Percentiles rank a stretch among this genome's conserved stretches.
Conservation (phyloP, 441 rosid species). For the Bruguiera hainesii region DNA sequence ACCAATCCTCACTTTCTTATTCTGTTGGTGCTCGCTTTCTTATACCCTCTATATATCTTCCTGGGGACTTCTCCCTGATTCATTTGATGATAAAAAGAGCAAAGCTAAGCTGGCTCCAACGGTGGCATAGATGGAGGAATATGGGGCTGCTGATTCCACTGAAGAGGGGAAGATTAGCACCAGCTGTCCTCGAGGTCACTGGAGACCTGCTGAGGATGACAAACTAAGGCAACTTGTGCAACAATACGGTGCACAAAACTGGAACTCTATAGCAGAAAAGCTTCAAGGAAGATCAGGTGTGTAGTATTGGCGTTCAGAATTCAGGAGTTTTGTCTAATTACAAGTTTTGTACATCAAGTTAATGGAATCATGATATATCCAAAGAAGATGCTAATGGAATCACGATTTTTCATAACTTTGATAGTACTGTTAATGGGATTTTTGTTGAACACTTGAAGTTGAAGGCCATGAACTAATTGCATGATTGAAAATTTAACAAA, state of each 20-base stretch:
- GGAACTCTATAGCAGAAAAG: conserved; percentile 91
- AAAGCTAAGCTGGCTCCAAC: not conserved
- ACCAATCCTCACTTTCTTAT: conserved; percentile 46
- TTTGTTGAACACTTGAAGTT: too few relatives aligned
- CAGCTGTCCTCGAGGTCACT: conserved; percentile 75
- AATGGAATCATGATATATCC: not conserved
- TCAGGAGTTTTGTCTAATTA: not conserved
- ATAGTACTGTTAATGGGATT: too few relatives aligned
- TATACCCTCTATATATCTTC: conserved; percentile 37
- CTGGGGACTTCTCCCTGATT: conserved; percentile 26
- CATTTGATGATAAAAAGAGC: conserved; percentile 23
- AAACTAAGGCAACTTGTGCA: conserved; percentile 80
- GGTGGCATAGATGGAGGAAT: conserved; percentile 36
- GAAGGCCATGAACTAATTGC: too few relatives aligned
- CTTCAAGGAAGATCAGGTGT: conserved; percentile 91
- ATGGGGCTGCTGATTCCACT: conserved; percentile 28
- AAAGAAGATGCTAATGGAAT: not conserved
- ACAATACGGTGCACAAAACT: conserved; percentile 84
- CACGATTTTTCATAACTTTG: not conserved
- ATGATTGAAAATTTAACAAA: too few relatives aligned
- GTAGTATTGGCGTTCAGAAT: not conserved
- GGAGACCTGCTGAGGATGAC: conserved; percentile 93
- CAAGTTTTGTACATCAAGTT: not conserved
- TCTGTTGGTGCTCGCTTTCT: conserved; percentile 24
- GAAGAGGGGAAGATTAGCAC: conserved; percentile 36